Conservation (phyloP, 768 basidiomycete genomes). For the Russula abietina region DNA sequence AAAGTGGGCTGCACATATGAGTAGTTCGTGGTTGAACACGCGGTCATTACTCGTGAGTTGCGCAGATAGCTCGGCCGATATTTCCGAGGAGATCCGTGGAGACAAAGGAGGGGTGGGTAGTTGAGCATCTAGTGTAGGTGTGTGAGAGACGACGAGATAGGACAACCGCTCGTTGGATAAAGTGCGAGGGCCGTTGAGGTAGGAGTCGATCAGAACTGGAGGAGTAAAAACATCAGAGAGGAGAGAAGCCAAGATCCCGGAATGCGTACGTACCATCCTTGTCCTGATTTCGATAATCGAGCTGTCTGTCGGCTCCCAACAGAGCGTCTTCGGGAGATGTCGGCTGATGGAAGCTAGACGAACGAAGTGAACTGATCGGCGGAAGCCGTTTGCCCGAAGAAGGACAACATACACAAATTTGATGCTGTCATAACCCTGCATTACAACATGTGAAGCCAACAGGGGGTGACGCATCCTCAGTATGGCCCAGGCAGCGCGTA, state of each 20-base stretch:
- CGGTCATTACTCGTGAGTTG: slow-evolving; percentile 17
- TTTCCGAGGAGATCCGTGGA: slow-evolving; percentile 25
- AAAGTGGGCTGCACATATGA: slow-evolving; percentile 75
- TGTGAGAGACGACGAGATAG: slow-evolving; percentile 49
- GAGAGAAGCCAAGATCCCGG: neutral
- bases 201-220: slow-evolving; percentile 56
- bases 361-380: neutral
- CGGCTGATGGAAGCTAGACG: slow-evolving; percentile 37
- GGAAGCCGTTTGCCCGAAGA: neutral
- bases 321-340: slow-evolving; percentile 41
- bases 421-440: slow-evolving; percentile 58
- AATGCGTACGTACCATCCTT: slow-evolving; percentile 45
- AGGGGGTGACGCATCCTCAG: slow-evolving; percentile 66
- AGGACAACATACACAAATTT: slow-evolving; percentile 52
- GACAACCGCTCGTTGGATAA: slow-evolving; percentile 63
- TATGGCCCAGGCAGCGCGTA: slow-evolving; percentile 64
- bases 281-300: slow-evolving; percentile 46
- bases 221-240: neutral
- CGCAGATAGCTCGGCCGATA: slow-evolving; percentile 20
- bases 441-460: slow-evolving; percentile 54
- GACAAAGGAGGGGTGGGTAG: slow-evolving; percentile 34
- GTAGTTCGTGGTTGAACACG: slow-evolving; percentile 46
- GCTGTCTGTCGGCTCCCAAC: slow-evolving; percentile 39
- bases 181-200: slow-evolving; percentile 73
- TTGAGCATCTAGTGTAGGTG: slow-evolving; percentile 19